Evolutionary conservation across 2,329 filamentous ascomycete genomes (phyloP).

Genomic region (Clarireedia homoeocarpa): DNA sequence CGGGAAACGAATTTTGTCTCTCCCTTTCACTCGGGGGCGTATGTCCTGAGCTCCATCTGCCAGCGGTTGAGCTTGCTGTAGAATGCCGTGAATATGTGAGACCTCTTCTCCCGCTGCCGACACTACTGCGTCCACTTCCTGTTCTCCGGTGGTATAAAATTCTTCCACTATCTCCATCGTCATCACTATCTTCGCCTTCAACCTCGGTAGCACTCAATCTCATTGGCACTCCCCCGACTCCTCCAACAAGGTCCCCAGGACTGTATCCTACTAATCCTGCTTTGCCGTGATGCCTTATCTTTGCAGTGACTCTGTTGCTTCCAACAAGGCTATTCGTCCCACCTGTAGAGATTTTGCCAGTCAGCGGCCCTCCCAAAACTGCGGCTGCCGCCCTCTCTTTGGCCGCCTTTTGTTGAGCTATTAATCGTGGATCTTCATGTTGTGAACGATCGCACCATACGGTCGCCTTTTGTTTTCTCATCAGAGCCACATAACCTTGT

Average conservation of each 20-base stretch:
- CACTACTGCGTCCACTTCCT: slow-evolving; percentile 65
- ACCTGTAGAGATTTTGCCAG: slow-evolving; percentile 32
- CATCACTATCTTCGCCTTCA: slow-evolving; percentile 77
- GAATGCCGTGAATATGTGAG: slow-evolving; percentile 34
- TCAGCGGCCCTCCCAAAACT: slow-evolving; percentile 53
- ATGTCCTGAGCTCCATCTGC: slow-evolving; percentile 35
- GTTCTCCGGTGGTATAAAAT: slow-evolving; percentile 56
- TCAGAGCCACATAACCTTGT: slow-evolving; percentile 86
- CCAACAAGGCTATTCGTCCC: slow-evolving; percentile 31
- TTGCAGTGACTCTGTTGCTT: slow-evolving; percentile 59
- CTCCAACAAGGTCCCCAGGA: slow-evolving; percentile 59
- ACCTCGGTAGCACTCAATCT: slow-evolving; percentile 93
- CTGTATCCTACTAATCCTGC: slow-evolving; percentile 70
- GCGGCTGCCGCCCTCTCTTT: slow-evolving; percentile 82
- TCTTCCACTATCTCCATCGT: slow-evolving; percentile 48
- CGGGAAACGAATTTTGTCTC: slow-evolving; percentile 21
- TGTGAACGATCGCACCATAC: slow-evolving; percentile 97
- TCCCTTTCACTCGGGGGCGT: slow-evolving; percentile 35
- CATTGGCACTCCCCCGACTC: slow-evolving; percentile 75
- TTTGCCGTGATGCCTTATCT: slow-evolving; percentile 83
- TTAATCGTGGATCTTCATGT: slow-evolving; percentile 76
- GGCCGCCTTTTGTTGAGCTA: slow-evolving; percentile 77
- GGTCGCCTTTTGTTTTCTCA: slow-evolving; percentile 93
- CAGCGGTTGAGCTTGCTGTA: slow-evolving; percentile 23
- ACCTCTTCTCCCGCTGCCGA: slow-evolving; percentile 32